Percentiles rank a stretch among this genome's conserved stretches.
Evolutionary conservation across 345 rosid genomes (phyloP).

Genomic region (Citropsis articulata): DNA sequence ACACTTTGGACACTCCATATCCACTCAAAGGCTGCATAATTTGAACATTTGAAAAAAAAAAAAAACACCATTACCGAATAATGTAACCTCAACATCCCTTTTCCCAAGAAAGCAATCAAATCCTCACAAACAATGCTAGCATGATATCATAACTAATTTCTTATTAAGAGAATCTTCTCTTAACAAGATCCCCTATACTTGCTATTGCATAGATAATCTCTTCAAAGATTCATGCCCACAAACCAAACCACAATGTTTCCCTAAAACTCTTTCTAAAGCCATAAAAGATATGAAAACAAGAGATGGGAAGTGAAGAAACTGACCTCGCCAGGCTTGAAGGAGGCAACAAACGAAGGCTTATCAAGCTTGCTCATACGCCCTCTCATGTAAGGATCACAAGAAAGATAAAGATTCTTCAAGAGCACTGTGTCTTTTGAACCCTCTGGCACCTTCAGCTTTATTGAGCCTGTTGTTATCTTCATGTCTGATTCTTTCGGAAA

Average conservation of each 20-base stretch:
- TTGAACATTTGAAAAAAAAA: not conserved
- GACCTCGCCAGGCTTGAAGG: constrained; percentile 26
- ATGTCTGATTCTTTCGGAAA: constrained; percentile 50
- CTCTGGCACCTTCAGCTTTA: constrained; percentile 24
- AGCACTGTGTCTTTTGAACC: constrained; percentile 30
- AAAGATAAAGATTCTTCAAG: constrained; percentile 55
- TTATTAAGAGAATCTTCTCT: too few species aligned
- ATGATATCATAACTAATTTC: too few species aligned
- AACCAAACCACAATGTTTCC: not conserved
- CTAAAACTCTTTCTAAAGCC: not conserved
- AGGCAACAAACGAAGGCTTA: constrained; percentile 2
- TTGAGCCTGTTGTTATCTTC: constrained; percentile 22
- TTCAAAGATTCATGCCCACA: too few species aligned
- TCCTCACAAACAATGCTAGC: too few species aligned
- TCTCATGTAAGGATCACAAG: constrained; percentile 56
- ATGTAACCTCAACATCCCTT: too few species aligned
- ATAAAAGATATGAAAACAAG: not conserved
- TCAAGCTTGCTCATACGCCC: constrained; percentile 32
- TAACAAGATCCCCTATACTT: too few species aligned
- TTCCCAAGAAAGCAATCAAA: too few species aligned
- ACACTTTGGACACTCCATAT: constrained; percentile 53
- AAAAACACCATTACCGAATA: not conserved
- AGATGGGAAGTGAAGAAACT: constrained; percentile 4
- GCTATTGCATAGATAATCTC: too few species aligned
- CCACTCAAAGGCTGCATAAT: constrained; percentile 48